Conservation (phyloP, 345 rosid species). For the Cardamine resedifolia region DNA sequence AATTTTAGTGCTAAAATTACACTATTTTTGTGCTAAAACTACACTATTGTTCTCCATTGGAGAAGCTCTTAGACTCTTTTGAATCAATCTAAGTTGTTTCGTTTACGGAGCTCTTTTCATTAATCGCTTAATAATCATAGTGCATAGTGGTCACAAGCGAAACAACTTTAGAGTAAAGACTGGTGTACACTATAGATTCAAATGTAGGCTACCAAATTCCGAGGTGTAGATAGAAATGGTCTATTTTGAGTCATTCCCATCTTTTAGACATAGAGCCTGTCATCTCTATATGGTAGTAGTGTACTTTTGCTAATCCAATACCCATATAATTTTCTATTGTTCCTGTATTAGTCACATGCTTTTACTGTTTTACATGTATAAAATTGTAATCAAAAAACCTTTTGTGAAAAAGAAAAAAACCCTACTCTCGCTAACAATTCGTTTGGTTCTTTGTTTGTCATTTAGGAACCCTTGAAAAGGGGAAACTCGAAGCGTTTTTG, state of each 20-base stretch:
- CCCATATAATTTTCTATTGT: not conserved
- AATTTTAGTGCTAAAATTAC: no score
- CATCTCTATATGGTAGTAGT: not conserved
- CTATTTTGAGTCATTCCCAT: not conserved
- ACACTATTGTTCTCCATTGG: no score
- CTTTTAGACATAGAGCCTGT: not conserved
- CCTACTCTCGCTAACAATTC: not conserved
- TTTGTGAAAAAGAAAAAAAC: not conserved
- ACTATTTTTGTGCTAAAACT: no score
- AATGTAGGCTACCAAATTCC: not conserved
- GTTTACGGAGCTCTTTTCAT: not conserved
- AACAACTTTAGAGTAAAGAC: not conserved
- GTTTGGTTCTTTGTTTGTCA: slow-evolving; percentile 13
- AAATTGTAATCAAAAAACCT: not conserved
- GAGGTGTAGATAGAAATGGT: slow-evolving; percentile 4
- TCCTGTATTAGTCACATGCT: not conserved
- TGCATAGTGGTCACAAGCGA: not conserved
- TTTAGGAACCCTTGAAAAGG: not conserved
- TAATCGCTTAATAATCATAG: not conserved
- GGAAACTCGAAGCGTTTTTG: not conserved
- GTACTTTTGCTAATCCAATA: not conserved
- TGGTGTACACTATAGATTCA: not conserved
- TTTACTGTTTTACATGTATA: not conserved
- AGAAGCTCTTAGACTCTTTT: slow-evolving; percentile 22
- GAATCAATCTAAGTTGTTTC: slow-evolving; percentile 18